A percentile compares a stretch with the other conserved stretches of the same genome.
Conservation (phyloP, 2,329 filamentous ascomycete species). For the Colletotrichum caudatum region DNA sequence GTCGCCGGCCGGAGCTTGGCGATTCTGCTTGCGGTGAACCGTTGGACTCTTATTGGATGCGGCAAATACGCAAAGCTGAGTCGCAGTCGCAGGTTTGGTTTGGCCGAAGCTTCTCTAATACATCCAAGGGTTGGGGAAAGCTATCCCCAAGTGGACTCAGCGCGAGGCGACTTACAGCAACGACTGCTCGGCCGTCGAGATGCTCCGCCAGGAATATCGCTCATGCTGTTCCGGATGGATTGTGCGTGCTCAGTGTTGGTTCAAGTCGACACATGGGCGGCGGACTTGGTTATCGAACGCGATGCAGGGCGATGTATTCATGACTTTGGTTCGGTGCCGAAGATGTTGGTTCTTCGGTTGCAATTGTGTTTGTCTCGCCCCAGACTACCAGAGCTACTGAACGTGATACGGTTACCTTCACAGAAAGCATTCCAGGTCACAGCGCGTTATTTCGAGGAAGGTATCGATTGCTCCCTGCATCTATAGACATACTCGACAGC, state of each 20-base stretch:
- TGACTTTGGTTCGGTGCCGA: neutral
- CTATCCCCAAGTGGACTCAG: neutral
- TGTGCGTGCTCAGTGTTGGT: neutral
- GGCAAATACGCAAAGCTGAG: neutral
- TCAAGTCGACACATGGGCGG: neutral
- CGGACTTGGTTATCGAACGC: neutral
- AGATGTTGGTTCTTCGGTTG: neutral
- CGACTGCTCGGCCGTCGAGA: neutral
- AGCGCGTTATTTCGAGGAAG: neutral
- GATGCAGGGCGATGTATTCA: neutral
- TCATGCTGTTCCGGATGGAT: neutral
- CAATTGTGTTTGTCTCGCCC: neutral
- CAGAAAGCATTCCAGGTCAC: neutral
- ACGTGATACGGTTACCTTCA: too few species aligned
- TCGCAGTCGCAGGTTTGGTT: neutral
- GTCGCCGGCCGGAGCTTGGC: neutral
- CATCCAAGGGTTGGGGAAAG: neutral
- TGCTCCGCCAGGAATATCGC: neutral
- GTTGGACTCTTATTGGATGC: neutral
- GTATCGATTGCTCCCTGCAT: fast-evolving
- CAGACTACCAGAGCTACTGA: neutral
- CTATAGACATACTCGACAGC: too few species aligned
- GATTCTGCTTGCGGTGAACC: neutral
- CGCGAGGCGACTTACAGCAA: too few species aligned
- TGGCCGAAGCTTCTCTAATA: neutral